Evolutionary conservation across 805 yeast genomes (phyloP).

Genomic region (Clavispora vitiphila): DNA sequence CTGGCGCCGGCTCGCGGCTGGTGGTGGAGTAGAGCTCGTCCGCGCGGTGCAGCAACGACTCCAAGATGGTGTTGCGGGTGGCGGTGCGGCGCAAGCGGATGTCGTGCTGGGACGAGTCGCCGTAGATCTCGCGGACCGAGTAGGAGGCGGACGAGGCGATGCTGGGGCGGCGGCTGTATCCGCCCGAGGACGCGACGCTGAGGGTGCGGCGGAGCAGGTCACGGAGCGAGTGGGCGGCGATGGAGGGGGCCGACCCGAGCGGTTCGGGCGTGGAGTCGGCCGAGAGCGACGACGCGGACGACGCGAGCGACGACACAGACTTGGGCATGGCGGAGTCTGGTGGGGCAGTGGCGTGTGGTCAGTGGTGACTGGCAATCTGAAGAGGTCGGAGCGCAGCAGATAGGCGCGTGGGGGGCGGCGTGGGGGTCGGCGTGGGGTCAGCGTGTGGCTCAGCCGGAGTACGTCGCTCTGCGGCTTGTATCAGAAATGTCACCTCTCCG

Average conservation of each 20-base stretch:
- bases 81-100: conserved; percentile 38
- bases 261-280: not conserved
- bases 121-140: conserved; percentile 37
- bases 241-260: too few relatives aligned
- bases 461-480: too few relatives aligned
- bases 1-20: not conserved
- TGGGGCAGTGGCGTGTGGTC: too few relatives aligned
- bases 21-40: conserved; percentile 3
- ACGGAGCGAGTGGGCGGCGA: not conserved
- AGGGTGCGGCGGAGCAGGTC: conserved; percentile 4
- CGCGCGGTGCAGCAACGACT: conserved; percentile 25
- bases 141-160: conserved; percentile 8
- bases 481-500: too few relatives aligned
- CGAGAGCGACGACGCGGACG: not conserved
- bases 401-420: too few relatives aligned
- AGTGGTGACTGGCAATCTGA: too few relatives aligned
- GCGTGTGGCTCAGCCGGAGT: too few relatives aligned
- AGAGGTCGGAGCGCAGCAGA: too few relatives aligned
- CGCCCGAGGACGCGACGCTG: conserved; percentile 7
- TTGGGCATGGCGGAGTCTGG: not conserved
- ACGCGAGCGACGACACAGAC: not conserved
- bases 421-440: too few relatives aligned
- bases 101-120: conserved; percentile 30
- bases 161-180: conserved; percentile 4
- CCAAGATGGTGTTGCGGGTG: conserved; percentile 41